phyloP scores from a whole-genome alignment of 176 grass and related monocot species.

The Oryza longistaminata region DNA sequence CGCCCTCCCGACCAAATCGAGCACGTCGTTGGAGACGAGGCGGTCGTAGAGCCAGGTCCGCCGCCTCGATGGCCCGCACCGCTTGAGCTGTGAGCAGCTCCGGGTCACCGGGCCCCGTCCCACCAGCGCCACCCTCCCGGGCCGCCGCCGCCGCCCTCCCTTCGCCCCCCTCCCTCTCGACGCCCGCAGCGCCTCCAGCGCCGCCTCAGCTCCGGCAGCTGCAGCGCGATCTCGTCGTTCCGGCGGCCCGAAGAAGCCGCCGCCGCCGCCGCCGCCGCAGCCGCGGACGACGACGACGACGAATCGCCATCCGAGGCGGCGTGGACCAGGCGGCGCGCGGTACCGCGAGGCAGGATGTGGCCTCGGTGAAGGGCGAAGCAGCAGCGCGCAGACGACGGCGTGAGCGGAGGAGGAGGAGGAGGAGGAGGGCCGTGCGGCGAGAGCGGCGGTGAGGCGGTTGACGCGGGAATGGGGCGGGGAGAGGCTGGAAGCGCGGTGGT shows the following conservation, averaged over 20 bases:
- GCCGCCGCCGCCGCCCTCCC: slow-evolving; percentile 20
- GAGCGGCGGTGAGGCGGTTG: neutral
- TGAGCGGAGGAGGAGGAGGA: neutral
- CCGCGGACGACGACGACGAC: neutral
- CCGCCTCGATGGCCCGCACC: slow-evolving; percentile 73
- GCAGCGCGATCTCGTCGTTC: slow-evolving; percentile 76
- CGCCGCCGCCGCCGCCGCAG: neutral
- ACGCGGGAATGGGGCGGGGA: slow-evolving; percentile 33
- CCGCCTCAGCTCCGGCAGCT: slow-evolving; percentile 80
- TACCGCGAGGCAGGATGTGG: slow-evolving; percentile 66
- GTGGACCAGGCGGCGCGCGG: slow-evolving; percentile 69
- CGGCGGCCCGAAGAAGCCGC: slow-evolving; percentile 40
- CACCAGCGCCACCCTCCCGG: slow-evolving; percentile 74
- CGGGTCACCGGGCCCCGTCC: slow-evolving; percentile 89
- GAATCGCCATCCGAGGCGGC: slow-evolving; percentile 9
- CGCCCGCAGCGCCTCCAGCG: slow-evolving; percentile 53
- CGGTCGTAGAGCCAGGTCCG: slow-evolving; percentile 90
- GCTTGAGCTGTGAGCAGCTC: slow-evolving; percentile 93
- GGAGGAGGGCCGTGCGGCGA: slow-evolving; percentile 12
- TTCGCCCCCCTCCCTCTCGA: slow-evolving; percentile 34
- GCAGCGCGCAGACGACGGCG: slow-evolving; percentile 27
- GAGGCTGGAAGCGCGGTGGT: slow-evolving; percentile 33
- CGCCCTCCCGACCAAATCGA: slow-evolving; percentile 67
- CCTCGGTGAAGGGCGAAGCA: slow-evolving; percentile 82
- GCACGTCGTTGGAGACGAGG: slow-evolving; percentile 88